Base-by-base conservation (phyloP, 495 filamentous ascomycete genomes). In the Aspergillus leporis region DNA sequence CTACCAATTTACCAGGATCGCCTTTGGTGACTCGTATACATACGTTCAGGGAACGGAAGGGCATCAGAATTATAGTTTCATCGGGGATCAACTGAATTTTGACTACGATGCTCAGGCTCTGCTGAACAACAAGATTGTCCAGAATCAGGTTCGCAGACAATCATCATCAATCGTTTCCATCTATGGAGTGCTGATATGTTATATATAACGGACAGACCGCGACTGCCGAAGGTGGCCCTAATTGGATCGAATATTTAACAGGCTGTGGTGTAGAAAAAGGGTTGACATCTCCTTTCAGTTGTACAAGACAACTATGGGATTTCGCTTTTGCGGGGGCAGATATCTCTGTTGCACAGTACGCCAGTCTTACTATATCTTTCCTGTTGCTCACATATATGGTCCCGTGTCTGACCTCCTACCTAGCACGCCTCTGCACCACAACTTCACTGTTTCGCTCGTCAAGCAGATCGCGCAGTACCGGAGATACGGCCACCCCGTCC, bases 21-120 rank as follows among this genome's bases (percentile, higher is more conserved):
- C 78, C n/a, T 84, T 84, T 58, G 81, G 80, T 16, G 79, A 84
- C 58, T 80, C 77, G n/a, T 84, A 83, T 55, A 81, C 80, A 18
- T 83, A 76, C 53, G 74, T 82, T 22, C 79, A 82, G 67, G 81
- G 80, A 18, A 81, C 75, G 6, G 61, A 65, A 46, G 81, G 80
- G 4, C 73, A 66, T 52, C 66, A 73, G 28, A 80, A 81, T 63
- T 83, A 60, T 58, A 76, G 73, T 55, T 83, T 81, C 66, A 82
- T 83, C 23, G 78, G 78, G 19, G 74, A 78, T 61, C 61, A 66
- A 30, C 58, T 75, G 46, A 58, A 77, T 54, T 68, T 74, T 36
- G 56, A 69, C 50, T 81, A 75, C 47, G 72, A 70, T 47, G 61
- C 73, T 9, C 28, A 73, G 30, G 62, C 69, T 21, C 70, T 84